These are phyloP conservation scores for Tuber calosporum DNA, from an alignment of 495 filamentous ascomycete species.

Conservation along the genomic window DNA sequence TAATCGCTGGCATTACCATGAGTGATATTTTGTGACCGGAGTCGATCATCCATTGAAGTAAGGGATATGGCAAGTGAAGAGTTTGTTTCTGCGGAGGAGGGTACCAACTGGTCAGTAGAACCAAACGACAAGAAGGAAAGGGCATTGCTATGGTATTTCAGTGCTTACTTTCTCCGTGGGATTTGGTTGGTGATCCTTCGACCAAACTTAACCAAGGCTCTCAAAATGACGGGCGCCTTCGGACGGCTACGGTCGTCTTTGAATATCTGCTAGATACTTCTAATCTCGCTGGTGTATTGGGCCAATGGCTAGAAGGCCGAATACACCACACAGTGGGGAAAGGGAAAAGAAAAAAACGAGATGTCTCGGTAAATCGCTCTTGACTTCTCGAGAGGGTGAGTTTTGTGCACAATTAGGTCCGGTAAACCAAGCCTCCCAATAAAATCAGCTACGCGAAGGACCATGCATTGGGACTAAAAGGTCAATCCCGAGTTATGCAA, in stretches of 20 bases:
- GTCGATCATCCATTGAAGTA: background rate
- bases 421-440: background rate
- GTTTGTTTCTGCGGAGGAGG: background rate
- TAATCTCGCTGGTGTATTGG: background rate
- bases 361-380: background rate
- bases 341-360: background rate
- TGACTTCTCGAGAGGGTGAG: background rate
- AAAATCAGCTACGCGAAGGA: background rate
- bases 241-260: background rate
- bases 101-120: background rate
- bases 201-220: background rate
- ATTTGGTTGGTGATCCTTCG: background rate
- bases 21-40: background rate
- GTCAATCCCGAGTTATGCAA: constrained; percentile 1
- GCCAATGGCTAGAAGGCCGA: background rate
- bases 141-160: background rate
- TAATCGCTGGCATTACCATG: background rate
- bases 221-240: background rate
- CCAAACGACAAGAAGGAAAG: background rate
- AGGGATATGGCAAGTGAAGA: background rate
- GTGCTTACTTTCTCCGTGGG: background rate
- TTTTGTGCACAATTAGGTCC: background rate
- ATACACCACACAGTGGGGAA: background rate
- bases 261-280: background rate
- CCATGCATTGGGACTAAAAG: background rate